Evolutionary conservation across 768 basidiomycete genomes (phyloP).

Genomic region (Rhizopogon vinicolor): DNA sequence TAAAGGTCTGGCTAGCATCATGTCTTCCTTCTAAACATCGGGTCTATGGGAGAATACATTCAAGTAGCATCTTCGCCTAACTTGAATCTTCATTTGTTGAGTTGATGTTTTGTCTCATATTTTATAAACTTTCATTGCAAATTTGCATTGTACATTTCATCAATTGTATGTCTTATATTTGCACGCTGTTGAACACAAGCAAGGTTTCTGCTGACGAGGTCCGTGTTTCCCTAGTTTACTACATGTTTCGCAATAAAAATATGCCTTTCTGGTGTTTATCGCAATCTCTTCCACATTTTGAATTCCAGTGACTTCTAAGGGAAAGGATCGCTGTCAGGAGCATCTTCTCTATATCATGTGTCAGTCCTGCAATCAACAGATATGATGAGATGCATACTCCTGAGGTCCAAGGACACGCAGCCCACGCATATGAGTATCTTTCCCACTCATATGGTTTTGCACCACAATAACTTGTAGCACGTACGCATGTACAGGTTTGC

Average conservation of each 20-base stretch:
- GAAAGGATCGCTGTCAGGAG: slow-evolving; percentile 64
- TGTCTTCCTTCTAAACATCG: too few species aligned
- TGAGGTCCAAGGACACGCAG: slow-evolving; percentile 81
- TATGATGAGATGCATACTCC: slow-evolving; percentile 47
- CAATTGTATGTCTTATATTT: too few species aligned
- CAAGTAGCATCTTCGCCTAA: too few species aligned
- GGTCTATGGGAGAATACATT: too few species aligned
- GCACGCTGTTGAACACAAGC: too few species aligned
- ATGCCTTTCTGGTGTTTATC: slow-evolving; percentile 31
- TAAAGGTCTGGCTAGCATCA: too few species aligned
- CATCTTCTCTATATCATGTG: slow-evolving; percentile 31
- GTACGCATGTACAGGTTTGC: slow-evolving; percentile 85
- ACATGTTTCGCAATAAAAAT: neutral
- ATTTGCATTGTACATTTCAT: too few species aligned
- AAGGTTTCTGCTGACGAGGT: too few species aligned
- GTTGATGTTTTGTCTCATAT: too few species aligned
- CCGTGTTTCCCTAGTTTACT: too few species aligned
- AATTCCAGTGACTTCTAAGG: slow-evolving; percentile 60
- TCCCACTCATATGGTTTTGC: slow-evolving; percentile 96
- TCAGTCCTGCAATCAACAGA: slow-evolving; percentile 1
- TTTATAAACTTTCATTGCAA: too few species aligned
- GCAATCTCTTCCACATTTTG: slow-evolving; percentile 76
- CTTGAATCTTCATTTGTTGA: too few species aligned
- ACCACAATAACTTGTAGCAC: slow-evolving; percentile 87
- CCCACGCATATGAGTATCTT: slow-evolving; percentile 96